Evolutionary conservation across 768 basidiomycete species (phyloP), one percentile per base, ranked within the genome.

Genomic region (Pleurotus platypus): DNA sequence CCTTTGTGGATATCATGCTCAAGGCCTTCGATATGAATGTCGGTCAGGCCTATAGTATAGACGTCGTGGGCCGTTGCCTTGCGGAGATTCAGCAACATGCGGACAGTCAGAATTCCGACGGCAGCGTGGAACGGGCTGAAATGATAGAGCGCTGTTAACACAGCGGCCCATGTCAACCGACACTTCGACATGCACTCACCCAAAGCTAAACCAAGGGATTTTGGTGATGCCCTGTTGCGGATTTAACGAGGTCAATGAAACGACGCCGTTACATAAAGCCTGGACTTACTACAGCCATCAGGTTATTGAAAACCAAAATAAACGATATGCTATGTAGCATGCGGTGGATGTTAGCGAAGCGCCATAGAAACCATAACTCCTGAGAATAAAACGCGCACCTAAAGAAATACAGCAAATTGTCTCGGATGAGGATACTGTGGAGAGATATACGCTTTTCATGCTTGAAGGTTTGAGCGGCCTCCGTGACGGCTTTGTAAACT

Each of bases 191-290:
- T 37, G 40, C 3, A 62, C 69, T 22, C 59, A 73, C 74, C 67
- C 73, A 62, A 76, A 78, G 53, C 79, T 76, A 56, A 81, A 79
- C 79, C 79, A 81, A 1, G 78, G 79, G 39, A 79, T 78, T 40
- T 67, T 67, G 0, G 77, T 78, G 5, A 72, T 61, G 12, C 72
- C 75, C 76, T 79, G 49, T 15, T 24, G 9, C 6, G 22, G 27
- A n/a, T 3, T 38, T 42, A 18, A 37, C 6, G 27, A 3, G 8
- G 38, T 35, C 4, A 54, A 43, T 1, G 15, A 26, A 26, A 45
- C 60, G 6, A 20, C 2, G 30, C 1, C 38, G 8, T 3, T 2
- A n/a, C 27, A 12, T 26, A 58, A 56, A 59, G 64, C n/a, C 43
- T 15, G 26, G 49, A 50, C 74, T 66, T 54, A 70, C 69, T 22